Conservation (phyloP, 1,139 yeast genomes). For the Yamadazyma triangularis region DNA sequence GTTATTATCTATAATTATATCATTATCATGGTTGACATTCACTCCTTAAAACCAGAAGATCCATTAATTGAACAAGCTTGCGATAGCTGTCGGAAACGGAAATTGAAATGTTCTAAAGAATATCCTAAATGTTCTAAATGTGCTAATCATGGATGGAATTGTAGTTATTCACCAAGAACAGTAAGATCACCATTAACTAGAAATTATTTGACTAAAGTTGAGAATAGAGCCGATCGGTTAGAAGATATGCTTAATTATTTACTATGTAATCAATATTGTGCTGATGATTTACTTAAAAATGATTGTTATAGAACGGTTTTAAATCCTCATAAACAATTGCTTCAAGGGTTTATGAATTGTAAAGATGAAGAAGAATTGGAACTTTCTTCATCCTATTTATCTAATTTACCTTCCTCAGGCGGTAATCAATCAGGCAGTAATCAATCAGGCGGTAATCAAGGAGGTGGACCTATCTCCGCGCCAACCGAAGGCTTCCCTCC, state of each 20-base stretch:
- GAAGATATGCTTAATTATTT: conserved; percentile 47
- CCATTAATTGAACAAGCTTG: conserved; percentile 46
- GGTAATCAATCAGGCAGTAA: too few relatives aligned
- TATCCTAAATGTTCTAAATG: conserved; percentile 77
- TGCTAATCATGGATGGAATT: conserved; percentile 64
- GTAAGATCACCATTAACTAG: conserved; percentile 80
- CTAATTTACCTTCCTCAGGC: too few relatives aligned
- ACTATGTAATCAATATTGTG: conserved; percentile 22
- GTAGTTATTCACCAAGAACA: conserved; percentile 73
- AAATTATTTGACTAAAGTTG: conserved; percentile 75
- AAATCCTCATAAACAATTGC: too few relatives aligned
- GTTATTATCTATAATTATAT: too few relatives aligned
- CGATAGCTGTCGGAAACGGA: conserved; percentile 57
- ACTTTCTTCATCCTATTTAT: too few relatives aligned
- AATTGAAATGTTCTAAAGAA: conserved; percentile 58
- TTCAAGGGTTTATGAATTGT: too few relatives aligned
- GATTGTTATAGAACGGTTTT: conserved; percentile 22
- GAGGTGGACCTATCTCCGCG: too few relatives aligned
- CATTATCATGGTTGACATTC: too few relatives aligned
- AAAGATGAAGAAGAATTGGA: too few relatives aligned
- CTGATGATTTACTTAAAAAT: conserved; percentile 22
- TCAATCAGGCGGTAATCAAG: too few relatives aligned
- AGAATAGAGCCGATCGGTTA: conserved; percentile 52
- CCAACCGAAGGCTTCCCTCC: too few relatives aligned
- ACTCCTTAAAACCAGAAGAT: too few relatives aligned